Evolutionary conservation across 2,329 filamentous ascomycete species (phyloP), one percentile per base, ranked within the genome.

Genomic region (Xylaria sp.): DNA sequence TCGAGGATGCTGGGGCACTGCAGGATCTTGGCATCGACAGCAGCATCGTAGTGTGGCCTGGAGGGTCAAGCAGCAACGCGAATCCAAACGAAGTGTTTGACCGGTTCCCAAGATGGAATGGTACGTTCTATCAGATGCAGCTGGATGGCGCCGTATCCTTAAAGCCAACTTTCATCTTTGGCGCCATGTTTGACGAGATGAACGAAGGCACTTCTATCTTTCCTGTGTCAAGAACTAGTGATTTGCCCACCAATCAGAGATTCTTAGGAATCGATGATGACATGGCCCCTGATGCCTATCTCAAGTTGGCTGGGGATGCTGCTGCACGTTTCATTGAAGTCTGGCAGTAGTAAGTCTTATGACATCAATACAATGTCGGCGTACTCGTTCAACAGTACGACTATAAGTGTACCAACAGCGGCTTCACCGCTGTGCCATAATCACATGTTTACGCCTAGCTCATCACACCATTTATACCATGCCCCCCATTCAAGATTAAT

Each of bases 101-200:
- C 62, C 67, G 66, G 23, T 72, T 74, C 66, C 71, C 74, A n/a
- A 69, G 75, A 46, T 71, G 49, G 52, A 75, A 76, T 62, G 75
- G 75, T 20, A 59, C 74, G n/a, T 76, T 76, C 65, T 76, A 76
- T 49, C 66, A 74, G 65, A 73, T 70, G 64, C 75, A 76, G 64
- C 64, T 75, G 7, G 65, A 72, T 28, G 74, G 75, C 10, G 75
- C 72, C n/a, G 68, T 75, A 2, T 67, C 67, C 18, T 63, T 76
- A 49, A 73, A 75, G 60, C 75, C 75, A 2, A 72, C 25, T 3
- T 76, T 76, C 55, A 73, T 76, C 25, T 76, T 76, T 51, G 72
- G 74, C 28, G 74, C 75, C 28, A 76, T 75, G 75, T 75, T 76
- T 41, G 75, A 76, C 63, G 75, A 76, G 62, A 64, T 72, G 20